A percentile compares a stretch with the other conserved stretches of the same genome.
Evolutionary conservation across 306 rosid species (phyloP).

Genomic region (Prunus mume): DNA sequence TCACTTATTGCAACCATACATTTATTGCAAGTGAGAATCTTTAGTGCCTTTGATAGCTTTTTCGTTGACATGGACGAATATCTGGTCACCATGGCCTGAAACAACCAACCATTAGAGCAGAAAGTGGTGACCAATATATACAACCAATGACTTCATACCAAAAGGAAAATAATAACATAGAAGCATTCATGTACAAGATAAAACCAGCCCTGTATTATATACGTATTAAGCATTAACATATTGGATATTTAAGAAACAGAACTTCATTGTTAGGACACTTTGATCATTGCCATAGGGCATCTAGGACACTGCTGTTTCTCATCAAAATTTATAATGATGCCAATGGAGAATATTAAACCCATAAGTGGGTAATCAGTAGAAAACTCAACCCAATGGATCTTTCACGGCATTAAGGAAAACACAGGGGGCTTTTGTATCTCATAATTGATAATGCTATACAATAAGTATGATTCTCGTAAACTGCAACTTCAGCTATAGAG

Average conservation of each 20-base stretch:
- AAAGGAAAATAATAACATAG: not conserved
- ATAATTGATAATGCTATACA: not conserved
- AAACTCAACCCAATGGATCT: not conserved
- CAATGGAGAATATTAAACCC: not conserved
- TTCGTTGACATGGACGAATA: slow-evolving; percentile 72
- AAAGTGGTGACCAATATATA: not conserved
- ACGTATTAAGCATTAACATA: not conserved
- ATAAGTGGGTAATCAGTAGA: not conserved
- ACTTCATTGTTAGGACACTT: not conserved
- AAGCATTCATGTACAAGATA: not conserved
- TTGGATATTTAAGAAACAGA: not conserved
- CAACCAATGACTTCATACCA: not conserved
- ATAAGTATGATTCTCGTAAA: not conserved
- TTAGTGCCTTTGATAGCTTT: slow-evolving; percentile 70
- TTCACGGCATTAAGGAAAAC: not conserved
- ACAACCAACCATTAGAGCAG: slow-evolving; percentile 5
- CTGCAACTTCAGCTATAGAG: not conserved
- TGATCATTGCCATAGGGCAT: not conserved
- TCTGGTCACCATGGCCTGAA: slow-evolving; percentile 92
- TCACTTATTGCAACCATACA: slow-evolving; percentile 94
- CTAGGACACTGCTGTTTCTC: not conserved
- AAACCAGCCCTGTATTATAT: not conserved
- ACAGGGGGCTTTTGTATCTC: not conserved
- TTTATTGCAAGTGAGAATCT: slow-evolving; percentile 60
- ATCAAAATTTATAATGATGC: not conserved